phyloP scores from a whole-genome alignment of 352 stramenopile genomes.

The Peronosclerospora sorghi region DNA sequence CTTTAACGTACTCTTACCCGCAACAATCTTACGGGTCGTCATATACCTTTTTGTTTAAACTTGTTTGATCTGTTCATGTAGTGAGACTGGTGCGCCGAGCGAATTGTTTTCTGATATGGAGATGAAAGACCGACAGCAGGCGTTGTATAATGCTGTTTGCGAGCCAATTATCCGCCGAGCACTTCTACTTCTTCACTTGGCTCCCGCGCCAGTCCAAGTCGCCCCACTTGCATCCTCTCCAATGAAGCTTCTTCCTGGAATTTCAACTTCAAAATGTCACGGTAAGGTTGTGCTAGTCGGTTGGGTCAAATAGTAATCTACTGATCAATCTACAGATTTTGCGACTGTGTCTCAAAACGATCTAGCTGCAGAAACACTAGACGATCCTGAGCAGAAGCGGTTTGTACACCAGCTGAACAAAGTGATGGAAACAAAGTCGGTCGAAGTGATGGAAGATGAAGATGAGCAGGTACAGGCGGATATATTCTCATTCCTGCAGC shows the following conservation, averaged over 20 bases:
- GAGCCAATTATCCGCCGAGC: slow-evolving; percentile 66
- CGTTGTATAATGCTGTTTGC: slow-evolving; percentile 69
- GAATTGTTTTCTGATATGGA: slow-evolving; percentile 29
- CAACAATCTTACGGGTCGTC: not conserved
- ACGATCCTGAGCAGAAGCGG: slow-evolving; percentile 21
- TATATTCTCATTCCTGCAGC: slow-evolving; percentile 75
- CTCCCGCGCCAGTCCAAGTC: slow-evolving; percentile 31
- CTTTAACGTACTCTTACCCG: slow-evolving; percentile 27
- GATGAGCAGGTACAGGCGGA: slow-evolving; percentile 74
- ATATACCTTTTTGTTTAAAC: not conserved
- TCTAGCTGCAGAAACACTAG: not conserved
- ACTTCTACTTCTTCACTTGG: slow-evolving; percentile 48
- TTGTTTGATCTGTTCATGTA: slow-evolving; percentile 7
- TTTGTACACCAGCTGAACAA: slow-evolving; percentile 46
- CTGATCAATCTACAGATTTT: slow-evolving; percentile 24
- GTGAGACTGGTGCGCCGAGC: slow-evolving; percentile 22
- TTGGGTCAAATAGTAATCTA: not conserved
- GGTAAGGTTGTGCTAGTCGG: slow-evolving; percentile 18
- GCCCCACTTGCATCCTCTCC: slow-evolving; percentile 20
- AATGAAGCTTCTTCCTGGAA: slow-evolving; percentile 64
- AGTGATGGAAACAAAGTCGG: slow-evolving; percentile 64
- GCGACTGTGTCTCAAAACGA: slow-evolving; percentile 7
- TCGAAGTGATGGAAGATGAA: slow-evolving; percentile 72
- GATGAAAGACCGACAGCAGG: slow-evolving; percentile 55
- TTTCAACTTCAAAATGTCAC: slow-evolving; percentile 43